Base-by-base conservation (phyloP, 345 rosid genomes). In the Viola odorata region DNA sequence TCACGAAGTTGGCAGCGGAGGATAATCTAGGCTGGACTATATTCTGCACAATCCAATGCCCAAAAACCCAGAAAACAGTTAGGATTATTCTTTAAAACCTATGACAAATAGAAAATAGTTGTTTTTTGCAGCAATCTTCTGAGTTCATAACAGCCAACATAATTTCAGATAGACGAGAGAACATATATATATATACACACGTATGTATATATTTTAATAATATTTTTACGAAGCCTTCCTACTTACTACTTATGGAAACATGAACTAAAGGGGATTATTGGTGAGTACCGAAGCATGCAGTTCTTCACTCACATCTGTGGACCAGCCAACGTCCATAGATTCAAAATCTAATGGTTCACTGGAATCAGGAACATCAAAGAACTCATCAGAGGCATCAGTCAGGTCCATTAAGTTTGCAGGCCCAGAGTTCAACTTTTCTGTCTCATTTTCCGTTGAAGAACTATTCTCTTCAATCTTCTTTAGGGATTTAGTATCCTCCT, bases 311-410 rank as follows among this genome's bases (percentile, higher is more conserved):
- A 60, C 57, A 40, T 85, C 87, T 37, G 81, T 39, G 48, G 75
- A 55, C 90, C 89, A 78, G 16, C 74, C 79, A 64, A 69, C 74
- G 45, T 78, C 90, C 40, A 66, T 61, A 12, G 59, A 73, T 51
- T 85, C 89, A 67, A 66, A 69, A 65, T 84, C 89, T 8, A 66
- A 42, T 8, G 63, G 57, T 56, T 87, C 85, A 32, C 14, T 23
- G 49, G 80, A 68, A 56, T 80, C 96, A 17, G 90, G 96, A 62
- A 88, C 96, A 67, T 94, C 99, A 65, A 94, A 88, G 82, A 90
- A 94, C 67, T 88, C 99, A 68, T 90, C 99, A 44, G 91, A 69
- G 50, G 72, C 70, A 80, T 82, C 89, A 12, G 80, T 79, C 47
- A 88, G 63, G 58, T 76, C 82, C 69, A 79, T 78, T 58, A 88